Percentiles rank a stretch among this genome's conserved stretches.
Evolutionary conservation across 148 eudicot species (phyloP).

Genomic region (Camellia lanceoleosa): DNA sequence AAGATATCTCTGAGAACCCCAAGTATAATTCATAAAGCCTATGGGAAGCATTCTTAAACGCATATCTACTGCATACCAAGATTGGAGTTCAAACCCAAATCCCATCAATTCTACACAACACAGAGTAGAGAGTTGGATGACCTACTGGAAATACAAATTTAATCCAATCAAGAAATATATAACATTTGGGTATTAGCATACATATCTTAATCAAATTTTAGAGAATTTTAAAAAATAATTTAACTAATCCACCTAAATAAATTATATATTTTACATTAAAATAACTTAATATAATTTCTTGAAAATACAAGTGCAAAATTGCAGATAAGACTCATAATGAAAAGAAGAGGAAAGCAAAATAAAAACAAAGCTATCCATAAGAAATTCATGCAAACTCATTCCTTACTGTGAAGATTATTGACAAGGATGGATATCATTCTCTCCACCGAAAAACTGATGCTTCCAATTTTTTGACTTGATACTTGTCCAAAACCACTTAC

Average conservation of each 20-base stretch:
- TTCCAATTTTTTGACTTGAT: slow-evolving; percentile 80
- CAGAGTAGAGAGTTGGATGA: no score
- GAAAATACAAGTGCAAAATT: neutral
- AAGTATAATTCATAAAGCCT: neutral
- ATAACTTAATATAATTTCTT: neutral
- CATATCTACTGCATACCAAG: no score
- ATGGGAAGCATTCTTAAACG: neutral
- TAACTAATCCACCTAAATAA: no score
- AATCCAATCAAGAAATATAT: no score
- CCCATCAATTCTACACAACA: no score
- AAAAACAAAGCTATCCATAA: neutral
- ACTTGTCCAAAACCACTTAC: slow-evolving; percentile 52
- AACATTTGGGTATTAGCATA: no score
- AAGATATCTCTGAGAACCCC: neutral
- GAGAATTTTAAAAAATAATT: no score
- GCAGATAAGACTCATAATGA: neutral
- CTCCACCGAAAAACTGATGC: slow-evolving; percentile 86
- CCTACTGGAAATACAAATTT: no score
- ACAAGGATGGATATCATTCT: slow-evolving; percentile 83
- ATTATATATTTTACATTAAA: no score
- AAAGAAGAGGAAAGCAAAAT: neutral
- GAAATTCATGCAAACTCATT: slow-evolving; percentile 6
- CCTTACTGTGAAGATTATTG: slow-evolving; percentile 82
- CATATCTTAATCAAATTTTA: no score
- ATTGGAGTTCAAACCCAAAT: no score